A percentile compares a stretch with the other conserved stretches of the same genome.
Evolutionary conservation across 1,139 yeast species (phyloP).

Genomic region (Suhomyces coccinellae): DNA sequence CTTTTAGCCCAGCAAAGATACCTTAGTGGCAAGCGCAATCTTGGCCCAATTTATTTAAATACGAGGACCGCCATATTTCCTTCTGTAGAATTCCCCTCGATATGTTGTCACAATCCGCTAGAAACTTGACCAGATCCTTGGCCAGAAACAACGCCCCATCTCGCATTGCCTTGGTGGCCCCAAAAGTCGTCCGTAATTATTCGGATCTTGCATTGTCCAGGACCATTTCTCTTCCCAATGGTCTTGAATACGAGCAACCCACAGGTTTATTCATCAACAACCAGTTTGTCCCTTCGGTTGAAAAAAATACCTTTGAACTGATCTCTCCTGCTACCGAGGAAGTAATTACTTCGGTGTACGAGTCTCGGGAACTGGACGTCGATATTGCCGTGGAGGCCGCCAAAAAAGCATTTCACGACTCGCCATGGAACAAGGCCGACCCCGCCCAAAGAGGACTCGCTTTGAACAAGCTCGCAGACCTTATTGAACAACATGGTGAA

Average conservation of each 20-base stretch:
- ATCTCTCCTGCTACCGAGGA: slow-evolving; percentile 60
- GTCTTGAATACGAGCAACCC: slow-evolving; percentile 51
- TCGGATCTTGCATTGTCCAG: slow-evolving; percentile 3
- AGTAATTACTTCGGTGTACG: slow-evolving; percentile 52
- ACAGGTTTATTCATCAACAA: slow-evolving; percentile 66
- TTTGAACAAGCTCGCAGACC: slow-evolving; percentile 12
- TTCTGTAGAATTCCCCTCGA: not conserved
- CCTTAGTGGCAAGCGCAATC: no score
- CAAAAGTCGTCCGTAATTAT: not conserved
- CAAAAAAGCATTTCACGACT: slow-evolving; percentile 42
- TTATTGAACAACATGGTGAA: slow-evolving; percentile 11
- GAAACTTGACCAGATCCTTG: not conserved
- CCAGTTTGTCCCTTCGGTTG: slow-evolving; percentile 52
- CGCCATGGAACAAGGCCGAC: slow-evolving; percentile 12
- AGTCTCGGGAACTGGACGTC: slow-evolving; percentile 57
- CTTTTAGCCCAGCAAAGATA: no score
- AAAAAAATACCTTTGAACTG: slow-evolving; percentile 53
- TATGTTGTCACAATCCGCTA: slow-evolving; percentile 1
- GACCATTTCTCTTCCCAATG: slow-evolving; percentile 9
- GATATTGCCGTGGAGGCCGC: slow-evolving; percentile 63
- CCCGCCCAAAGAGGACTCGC: slow-evolving; percentile 10
- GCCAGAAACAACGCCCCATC: not conserved
- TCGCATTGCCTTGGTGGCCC: not conserved
- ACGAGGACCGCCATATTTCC: not conserved
- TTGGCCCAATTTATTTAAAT: no score